phyloP scores from a whole-genome alignment of 345 rosid species.

The Eucalyptus virginea region DNA sequence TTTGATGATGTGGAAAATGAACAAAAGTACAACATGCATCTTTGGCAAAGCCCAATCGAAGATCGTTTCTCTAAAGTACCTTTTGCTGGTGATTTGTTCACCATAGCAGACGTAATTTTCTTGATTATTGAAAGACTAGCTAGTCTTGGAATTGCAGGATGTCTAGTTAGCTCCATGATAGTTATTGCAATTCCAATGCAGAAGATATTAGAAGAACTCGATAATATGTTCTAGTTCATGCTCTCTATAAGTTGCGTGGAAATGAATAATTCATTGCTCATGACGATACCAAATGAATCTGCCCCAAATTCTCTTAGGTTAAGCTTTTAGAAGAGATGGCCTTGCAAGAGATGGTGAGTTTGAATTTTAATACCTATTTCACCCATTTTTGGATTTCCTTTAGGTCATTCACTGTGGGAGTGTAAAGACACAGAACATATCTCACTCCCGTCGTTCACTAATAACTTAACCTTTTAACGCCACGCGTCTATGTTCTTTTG shows the following conservation, averaged over 20 bases:
- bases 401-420: neutral
- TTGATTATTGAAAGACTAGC: neutral
- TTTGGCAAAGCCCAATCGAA: neutral
- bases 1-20: neutral
- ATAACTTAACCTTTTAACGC: neutral
- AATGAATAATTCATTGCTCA: neutral
- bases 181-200: neutral
- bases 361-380: neutral
- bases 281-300: neutral
- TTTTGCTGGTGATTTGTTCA: neutral
- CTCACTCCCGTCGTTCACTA: neutral
- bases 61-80: neutral
- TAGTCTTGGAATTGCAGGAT: neutral
- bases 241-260: neutral
- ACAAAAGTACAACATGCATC: neutral
- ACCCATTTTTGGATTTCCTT: neutral
- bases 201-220: neutral
- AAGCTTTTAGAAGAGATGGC: neutral
- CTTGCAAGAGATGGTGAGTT: neutral
- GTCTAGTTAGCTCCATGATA: neutral
- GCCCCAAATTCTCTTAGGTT: neutral
- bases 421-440: neutral
- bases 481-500: neutral
- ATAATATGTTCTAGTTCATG: neutral
- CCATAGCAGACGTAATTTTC: neutral